Evolutionary conservation across 441 rosid species (phyloP), one percentile per base, ranked within the genome.

Genomic region (Manihot esculenta): DNA sequence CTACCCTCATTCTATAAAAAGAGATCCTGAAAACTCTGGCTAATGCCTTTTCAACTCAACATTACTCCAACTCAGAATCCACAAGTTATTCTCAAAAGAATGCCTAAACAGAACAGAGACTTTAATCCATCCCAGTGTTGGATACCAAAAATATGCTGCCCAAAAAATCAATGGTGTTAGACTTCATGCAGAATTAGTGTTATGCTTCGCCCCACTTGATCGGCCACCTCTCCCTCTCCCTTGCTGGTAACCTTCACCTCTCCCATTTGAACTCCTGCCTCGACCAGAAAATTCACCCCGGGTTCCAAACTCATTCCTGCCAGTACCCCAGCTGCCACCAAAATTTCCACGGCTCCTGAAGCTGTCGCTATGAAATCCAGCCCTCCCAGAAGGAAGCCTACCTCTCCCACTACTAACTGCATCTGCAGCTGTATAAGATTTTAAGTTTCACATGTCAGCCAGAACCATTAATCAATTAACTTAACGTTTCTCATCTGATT

Each of bases 321-420:
- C 82, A 20, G 74, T 84, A 68, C 82, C 80, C 73, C 86, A 70
- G 50, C 86, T 81, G 1, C 86, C 85, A 58, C 79, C 73, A 27
- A 74, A 83, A 41, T 69, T 81, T 23, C 87, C 89, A 5, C 81
- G 84, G 49, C 80, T 72, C 71, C 91, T 88, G 65, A 84, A 86
- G 76, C 73, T 75, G 65, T 89, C 88, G 53, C 55, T 85, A 59
- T 84, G 77, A 73, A 73, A 85, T 41, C 81, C 86, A 70, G 77
- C 83, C 80, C 89, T 82, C 44, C 86, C 81, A 24, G 78, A 55
- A 26, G 79, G 70, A 50, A 72, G 85, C 76, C 87, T 76, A 54
- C 89, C 87, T 68, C 89, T 82, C 65, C 86, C 78, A 12, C 83
- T 61, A 44, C 76, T 84, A 77, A 74, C 96, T 85, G 84, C 62